These are phyloP conservation scores for Conticribra weissflogii DNA, from an alignment of 108 stramenopile genomes.

Conservation along the genomic window DNA sequence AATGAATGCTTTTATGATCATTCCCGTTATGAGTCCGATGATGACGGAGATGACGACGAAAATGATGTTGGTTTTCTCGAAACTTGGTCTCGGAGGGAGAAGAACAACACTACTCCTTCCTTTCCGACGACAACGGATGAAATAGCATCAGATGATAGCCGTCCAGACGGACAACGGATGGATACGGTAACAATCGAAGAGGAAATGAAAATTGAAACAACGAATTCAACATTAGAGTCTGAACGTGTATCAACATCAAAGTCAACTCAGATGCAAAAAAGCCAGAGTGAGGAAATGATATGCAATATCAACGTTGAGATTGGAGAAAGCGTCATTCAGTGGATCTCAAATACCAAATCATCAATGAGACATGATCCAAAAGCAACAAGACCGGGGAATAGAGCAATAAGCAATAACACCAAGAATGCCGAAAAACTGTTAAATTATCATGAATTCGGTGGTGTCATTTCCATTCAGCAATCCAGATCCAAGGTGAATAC, in stretches of 20 bases:
- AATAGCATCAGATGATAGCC: not conserved
- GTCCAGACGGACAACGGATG: too few species aligned
- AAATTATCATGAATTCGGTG: not conserved
- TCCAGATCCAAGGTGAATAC: too few species aligned
- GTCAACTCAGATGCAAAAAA: too few species aligned
- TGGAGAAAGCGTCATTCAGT: constrained; percentile 14
- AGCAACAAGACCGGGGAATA: not conserved
- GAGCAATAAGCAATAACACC: not conserved
- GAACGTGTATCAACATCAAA: too few species aligned
- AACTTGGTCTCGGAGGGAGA: not conserved
- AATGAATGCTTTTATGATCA: not conserved
- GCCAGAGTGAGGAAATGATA: too few species aligned
- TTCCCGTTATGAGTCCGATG: not conserved
- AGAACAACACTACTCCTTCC: too few species aligned
- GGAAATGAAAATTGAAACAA: too few species aligned
- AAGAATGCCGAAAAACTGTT: not conserved
- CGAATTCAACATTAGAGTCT: too few species aligned
- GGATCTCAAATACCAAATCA: constrained; percentile 15
- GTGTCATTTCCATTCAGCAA: not conserved
- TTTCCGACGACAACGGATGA: not conserved
- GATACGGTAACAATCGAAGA: too few species aligned
- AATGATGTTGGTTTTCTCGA: not conserved
- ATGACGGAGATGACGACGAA: not conserved
- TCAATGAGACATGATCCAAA: not conserved
- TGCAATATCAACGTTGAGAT: too few species aligned